Base-by-base conservation (phyloP, 2,329 filamentous ascomycete species). In the Orbilia oligospora region DNA sequence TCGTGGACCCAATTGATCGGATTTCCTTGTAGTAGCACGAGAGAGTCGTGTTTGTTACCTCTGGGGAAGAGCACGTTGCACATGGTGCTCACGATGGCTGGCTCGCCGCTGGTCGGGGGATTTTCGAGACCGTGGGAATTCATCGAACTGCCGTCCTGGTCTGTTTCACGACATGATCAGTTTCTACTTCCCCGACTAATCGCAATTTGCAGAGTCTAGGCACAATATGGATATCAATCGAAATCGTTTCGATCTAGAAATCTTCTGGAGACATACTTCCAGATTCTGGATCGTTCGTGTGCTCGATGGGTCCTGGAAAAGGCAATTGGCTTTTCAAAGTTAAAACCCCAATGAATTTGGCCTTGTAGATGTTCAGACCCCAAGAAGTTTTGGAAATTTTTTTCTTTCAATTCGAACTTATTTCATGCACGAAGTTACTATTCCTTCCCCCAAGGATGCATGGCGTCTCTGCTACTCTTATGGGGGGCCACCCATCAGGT, bases 1-100 rank as follows among this genome's bases (percentile, higher is more conserved):
- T 77, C 73, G 73, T 77, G 73, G 73, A 36, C 67, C 73, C 73
- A 77, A 71, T 77, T 71, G 73, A 71, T 38, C 67, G 73, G 73
- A 56, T 66, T 77, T 63, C 49, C 67, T 71, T 68, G 49, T 55
- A 51, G 49, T 44, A 58, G 22, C 49, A 56, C 33, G 58, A 65
- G 63, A 38, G 63, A 61, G 56, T 24, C 33, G 36, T 41, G 20
- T 44, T 27, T 38, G 53, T 58, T 61, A 51, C 53, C 66, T 77
- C 67, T 71, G 73, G 73, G 73, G 61, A 38, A 68, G 44, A 24
- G 48, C 44, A 41, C 44, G 46, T 63, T 33, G 48, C 51, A 64
- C 66, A 65, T 3, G 30, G 22, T 22, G 12, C 12, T 27, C 22
- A 71, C 30, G 46, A 51, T 49, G 38, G 36, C 61, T 22, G 65